Evolutionary conservation across 176 grass and related monocot genomes (phyloP), one percentile per base, ranked within the genome.

Genomic region (Cenchrus purpureus): DNA sequence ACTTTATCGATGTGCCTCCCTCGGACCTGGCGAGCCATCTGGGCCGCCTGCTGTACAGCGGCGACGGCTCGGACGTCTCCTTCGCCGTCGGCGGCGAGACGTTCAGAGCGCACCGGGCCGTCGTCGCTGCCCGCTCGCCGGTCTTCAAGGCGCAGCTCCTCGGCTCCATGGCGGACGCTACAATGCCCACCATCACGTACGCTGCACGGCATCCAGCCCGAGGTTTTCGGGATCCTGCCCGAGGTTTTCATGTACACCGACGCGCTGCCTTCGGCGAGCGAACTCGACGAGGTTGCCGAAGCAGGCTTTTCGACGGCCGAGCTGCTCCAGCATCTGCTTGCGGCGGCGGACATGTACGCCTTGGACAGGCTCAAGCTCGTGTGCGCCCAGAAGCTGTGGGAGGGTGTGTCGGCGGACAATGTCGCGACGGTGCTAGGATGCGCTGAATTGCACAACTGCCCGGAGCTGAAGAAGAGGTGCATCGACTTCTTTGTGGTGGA

Each of bases 241-340:
- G 1, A 61, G 79, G 66, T 94, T 91, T 76, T 25, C 22, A 71
- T 91, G 49, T 91, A 91, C 54, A 89, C 86, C 0, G 86, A 91
- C 68, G 7, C 22, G 22, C 22, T 25, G 22, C 22, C 22, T 25
- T 25, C 22, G 22, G 22, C 22, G 22, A 25, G 22, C 22, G 22
- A 25, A 25, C 22, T 25, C 22, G 22, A 25, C 22, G 22, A 25
- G 22, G 22, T 25, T 25, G 22, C 22, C 22, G 22, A 25, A 25
- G 22, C 22, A 25, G 22, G 22, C 22, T 25, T 25, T 25, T 25
- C 22, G 22, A 25, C 22, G 22, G 22, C 52, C 17, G 55, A 58
- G 7, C 20, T 59, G 56, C 56, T 59, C 56, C 56, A 6, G 56
- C 7, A n/a, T 8, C 19, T 59, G 65, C 60, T 91, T 5, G 84